These are phyloP conservation scores for Leptographium radiaticola DNA, from an alignment of 2,329 filamentous ascomycete genomes.

Conservation along the genomic window DNA sequence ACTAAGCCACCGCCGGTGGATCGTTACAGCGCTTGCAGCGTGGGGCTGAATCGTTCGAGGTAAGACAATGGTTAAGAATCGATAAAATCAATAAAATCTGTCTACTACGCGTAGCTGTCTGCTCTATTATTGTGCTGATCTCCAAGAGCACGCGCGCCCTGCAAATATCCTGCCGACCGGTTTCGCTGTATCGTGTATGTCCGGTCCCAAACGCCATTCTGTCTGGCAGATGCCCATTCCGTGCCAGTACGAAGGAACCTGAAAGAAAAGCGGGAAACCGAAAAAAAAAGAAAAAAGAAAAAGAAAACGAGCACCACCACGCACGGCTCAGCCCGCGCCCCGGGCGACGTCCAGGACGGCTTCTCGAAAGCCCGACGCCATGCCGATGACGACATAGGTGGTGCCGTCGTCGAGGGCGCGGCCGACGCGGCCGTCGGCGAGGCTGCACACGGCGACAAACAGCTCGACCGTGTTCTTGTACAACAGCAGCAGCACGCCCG, in stretches of 20 bases:
- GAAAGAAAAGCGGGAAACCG: not conserved
- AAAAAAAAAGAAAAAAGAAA: not conserved
- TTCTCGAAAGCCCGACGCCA: slow-evolving; percentile 16
- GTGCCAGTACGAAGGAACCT: not conserved
- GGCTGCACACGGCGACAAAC: slow-evolving; percentile 8
- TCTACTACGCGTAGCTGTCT: too few relatives aligned
- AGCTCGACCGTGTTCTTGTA: slow-evolving; percentile 6
- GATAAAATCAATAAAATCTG: too few relatives aligned
- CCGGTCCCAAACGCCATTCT: too few relatives aligned
- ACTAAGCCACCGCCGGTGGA: not conserved
- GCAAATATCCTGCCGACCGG: too few relatives aligned
- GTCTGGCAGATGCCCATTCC: too few relatives aligned
- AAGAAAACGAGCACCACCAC: not conserved
- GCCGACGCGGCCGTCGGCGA: slow-evolving; percentile 12
- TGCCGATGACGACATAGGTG: slow-evolving; percentile 12
- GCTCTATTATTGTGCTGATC: too few relatives aligned
- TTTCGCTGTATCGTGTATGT: too few relatives aligned
- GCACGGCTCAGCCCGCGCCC: not conserved
- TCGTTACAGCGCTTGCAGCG: too few relatives aligned
- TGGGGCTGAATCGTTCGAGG: too few relatives aligned
- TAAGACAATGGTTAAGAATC: too few relatives aligned
- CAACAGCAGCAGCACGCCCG: slow-evolving; percentile 2
- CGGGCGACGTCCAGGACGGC: slow-evolving; percentile 11
- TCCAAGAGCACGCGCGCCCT: too few relatives aligned
- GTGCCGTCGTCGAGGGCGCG: slow-evolving; percentile 12